Percentiles rank a stretch among this genome's conserved stretches.
These are phyloP conservation scores for Huntiella savannae DNA, from an alignment of 2,329 filamentous ascomycete genomes.

Conservation along the genomic window DNA sequence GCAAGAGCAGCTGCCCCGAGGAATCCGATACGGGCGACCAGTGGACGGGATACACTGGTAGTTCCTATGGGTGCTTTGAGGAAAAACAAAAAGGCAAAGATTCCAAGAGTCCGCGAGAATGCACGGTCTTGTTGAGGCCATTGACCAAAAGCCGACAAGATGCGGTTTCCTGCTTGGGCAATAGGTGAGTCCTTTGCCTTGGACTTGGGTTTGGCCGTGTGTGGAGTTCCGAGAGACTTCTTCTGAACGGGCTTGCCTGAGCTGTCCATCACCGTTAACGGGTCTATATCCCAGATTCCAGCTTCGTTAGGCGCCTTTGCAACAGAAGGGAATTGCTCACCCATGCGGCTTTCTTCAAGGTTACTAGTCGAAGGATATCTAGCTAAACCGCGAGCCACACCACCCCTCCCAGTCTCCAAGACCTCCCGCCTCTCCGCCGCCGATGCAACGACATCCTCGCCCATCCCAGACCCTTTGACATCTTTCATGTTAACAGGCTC, in stretches of 20 bases:
- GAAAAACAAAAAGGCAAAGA: conserved; percentile 8
- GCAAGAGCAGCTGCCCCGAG: conserved; percentile 3
- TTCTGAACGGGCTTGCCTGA: not conserved
- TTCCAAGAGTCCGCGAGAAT: conserved; percentile 9
- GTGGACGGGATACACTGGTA: not conserved
- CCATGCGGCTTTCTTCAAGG: not conserved
- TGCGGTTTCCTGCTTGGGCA: not conserved
- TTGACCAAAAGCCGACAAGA: conserved; percentile 1
- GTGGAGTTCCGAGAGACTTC: not conserved
- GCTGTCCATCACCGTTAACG: conserved; percentile 4
- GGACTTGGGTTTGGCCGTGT: not conserved
- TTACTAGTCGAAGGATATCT: not conserved
- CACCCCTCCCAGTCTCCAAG: not conserved
- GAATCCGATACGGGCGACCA: conserved; percentile 5
- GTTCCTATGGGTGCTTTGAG: conserved; percentile 4
- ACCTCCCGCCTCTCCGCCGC: no score
- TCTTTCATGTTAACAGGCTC: not conserved
- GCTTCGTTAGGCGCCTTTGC: not conserved
- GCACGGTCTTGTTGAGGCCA: conserved; percentile 9
- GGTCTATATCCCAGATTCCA: conserved; percentile 9
- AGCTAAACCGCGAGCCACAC: not conserved
- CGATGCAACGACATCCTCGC: no score
- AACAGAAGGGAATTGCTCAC: not conserved
- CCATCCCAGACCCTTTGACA: not conserved
- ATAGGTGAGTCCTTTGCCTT: not conserved